Conservation (phyloP, 345 rosid genomes). For the Brassica nigra region DNA sequence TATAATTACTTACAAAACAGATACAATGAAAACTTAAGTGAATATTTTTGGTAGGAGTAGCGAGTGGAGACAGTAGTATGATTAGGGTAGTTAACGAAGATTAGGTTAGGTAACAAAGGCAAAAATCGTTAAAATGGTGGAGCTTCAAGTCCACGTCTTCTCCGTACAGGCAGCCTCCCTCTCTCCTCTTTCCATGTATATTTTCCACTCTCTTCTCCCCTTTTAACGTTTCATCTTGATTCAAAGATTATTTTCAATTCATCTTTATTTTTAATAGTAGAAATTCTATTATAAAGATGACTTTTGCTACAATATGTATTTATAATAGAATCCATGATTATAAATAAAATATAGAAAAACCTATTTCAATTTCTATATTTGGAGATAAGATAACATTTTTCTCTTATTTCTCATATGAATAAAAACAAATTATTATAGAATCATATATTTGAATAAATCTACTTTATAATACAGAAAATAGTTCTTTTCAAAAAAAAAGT, state of each 20-base stretch:
- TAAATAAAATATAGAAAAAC: too few species aligned
- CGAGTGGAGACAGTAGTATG: constrained; percentile 17
- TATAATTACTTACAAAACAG: neutral
- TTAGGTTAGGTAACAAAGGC: constrained; percentile 9
- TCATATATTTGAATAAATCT: too few species aligned
- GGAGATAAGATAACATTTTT: neutral
- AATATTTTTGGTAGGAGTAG: constrained; percentile 23
- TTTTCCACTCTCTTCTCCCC: too few species aligned
- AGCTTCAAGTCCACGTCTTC: constrained; percentile 34
- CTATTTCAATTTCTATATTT: neutral
- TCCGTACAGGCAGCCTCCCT: constrained; percentile 52
- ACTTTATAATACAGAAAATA: neutral
- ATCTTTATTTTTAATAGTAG: too few species aligned
- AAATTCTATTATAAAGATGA: neutral
- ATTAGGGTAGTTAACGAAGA: constrained; percentile 32
- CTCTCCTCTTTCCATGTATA: neutral
- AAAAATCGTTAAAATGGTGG: constrained; percentile 1
- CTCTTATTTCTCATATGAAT: neutral
- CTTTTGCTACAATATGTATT: neutral
- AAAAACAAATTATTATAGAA: neutral
- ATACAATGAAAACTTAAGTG: neutral
- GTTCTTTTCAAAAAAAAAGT: too few species aligned
- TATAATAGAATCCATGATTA: too few species aligned
- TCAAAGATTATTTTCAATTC: too few species aligned
- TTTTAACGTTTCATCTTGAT: too few species aligned